Base-by-base conservation (phyloP, 345 rosid species). In the Heritiera littoralis region DNA sequence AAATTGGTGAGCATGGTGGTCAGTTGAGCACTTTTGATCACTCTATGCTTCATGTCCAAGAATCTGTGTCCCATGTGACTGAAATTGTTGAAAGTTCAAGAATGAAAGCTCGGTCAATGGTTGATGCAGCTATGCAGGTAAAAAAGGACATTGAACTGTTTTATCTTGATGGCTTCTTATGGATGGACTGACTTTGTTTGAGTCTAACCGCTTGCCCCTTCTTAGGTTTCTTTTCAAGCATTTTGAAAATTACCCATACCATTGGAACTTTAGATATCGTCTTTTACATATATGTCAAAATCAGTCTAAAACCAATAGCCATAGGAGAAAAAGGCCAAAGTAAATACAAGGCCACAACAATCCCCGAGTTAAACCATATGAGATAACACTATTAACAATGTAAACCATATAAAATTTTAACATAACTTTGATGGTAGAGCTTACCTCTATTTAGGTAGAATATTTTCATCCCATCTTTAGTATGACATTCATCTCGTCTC, bases 21-120 rank as follows among this genome's bases (percentile, higher is more conserved):
- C 87, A 84, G 74, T 67, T 66, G 78, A 85, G 82, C 79, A 61
- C 86, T 77, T 75, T 76, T 60, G 88, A 90, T 81, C 82, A 52
- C 70, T 73, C 86, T 43, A 82, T 77, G 65, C 86, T 86, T 69
- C 89, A 89, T 61, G 83, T 83, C 48, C 85, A 77, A 77, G 92
- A 89, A 76, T 79, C 86, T 76, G 91, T 92, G 68, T 85, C 88
- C 76, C 89, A 88, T 69, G 90, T 87, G 79, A 86, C 89, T 80
- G 97, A 92, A 85, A 89, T 91, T 76, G 89, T 92, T 49, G 95
- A 88, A 84, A 83, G 85, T 79, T 92, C 97, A 55, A 91, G 87
- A 84, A 78, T 75, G 66, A 87, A 83, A 81, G 97, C 97, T 65
- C 86, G 82, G 86, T 87, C 83, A 74, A 88, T 92, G 93, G 97